Percentiles rank a stretch among this genome's conserved stretches.
phyloP scores from a whole-genome alignment of 2,329 filamentous ascomycete genomes.

The Claviceps spartinae region DNA sequence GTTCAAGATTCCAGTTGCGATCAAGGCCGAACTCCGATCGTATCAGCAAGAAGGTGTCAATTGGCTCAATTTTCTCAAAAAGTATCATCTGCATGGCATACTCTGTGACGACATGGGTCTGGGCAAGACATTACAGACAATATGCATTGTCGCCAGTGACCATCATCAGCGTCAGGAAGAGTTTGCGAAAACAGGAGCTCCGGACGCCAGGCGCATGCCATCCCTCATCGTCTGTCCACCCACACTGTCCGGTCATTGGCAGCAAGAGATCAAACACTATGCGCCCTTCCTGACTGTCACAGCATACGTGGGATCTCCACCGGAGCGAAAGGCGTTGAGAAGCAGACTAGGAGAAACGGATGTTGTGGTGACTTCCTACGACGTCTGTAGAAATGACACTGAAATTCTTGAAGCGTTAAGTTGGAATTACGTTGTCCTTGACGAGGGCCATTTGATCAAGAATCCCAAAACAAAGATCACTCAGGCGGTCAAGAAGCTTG shows the following conservation, averaged over 20 bases:
- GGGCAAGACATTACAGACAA: constrained; percentile 90
- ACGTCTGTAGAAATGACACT: constrained; percentile 93
- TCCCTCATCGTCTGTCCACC: constrained; percentile 94
- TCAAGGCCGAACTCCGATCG: constrained; percentile 89
- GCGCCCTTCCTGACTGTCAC: constrained; percentile 85
- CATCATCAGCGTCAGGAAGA: constrained; percentile 89
- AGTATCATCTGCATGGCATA: constrained; percentile 94
- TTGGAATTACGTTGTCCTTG: constrained; percentile 96
- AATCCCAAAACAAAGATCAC: constrained; percentile 96
- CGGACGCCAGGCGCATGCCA: constrained; percentile 67
- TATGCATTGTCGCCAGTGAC: constrained; percentile 96
- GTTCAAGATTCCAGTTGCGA: constrained; percentile 86
- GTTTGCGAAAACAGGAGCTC: constrained; percentile 65
- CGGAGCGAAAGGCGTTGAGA: constrained; percentile 61
- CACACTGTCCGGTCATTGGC: constrained; percentile 94
- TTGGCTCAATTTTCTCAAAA: constrained; percentile 95
- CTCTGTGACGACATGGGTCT: constrained; percentile 99
- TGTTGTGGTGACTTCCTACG: constrained; percentile 93
- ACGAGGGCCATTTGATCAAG: constrained; percentile 97
- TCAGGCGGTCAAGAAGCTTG: constrained; percentile 75
- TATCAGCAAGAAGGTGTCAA: constrained; percentile 99
- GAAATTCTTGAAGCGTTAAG: constrained; percentile 69
- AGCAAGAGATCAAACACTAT: constrained; percentile 92
- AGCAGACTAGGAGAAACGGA: constrained; percentile 63
- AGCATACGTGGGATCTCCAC: constrained; percentile 81